phyloP scores from a whole-genome alignment of 192 early-diverging fungal species.

The Coemansia asiatica region DNA sequence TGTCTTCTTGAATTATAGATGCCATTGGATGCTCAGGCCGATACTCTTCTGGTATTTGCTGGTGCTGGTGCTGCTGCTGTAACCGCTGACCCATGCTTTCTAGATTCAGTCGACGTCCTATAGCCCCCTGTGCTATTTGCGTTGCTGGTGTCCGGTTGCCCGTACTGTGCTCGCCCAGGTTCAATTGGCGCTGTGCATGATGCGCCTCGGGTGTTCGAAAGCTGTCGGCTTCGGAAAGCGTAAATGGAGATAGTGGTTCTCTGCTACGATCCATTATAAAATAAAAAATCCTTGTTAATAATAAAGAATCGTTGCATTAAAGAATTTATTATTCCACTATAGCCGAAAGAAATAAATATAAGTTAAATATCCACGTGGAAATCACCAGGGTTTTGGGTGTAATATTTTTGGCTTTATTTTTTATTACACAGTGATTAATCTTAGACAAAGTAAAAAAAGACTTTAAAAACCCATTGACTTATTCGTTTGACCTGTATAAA shows the following conservation, averaged over 20 bases:
- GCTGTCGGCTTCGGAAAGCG: neutral
- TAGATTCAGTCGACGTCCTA: constrained; percentile 7
- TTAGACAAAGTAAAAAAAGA: too few relatives aligned
- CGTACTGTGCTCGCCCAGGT: neutral
- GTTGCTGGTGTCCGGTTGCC: neutral
- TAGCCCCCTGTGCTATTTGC: neutral
- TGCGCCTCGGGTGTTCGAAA: constrained; percentile 1
- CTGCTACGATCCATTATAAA: neutral
- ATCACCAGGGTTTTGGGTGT: neutral
- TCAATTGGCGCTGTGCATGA: neutral
- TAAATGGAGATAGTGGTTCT: neutral
- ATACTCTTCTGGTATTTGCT: neutral
- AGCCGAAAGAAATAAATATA: too few relatives aligned
- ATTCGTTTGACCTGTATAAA: neutral
- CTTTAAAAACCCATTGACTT: too few relatives aligned
- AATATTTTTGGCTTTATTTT: too few relatives aligned
- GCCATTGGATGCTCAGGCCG: neutral
- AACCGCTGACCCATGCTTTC: neutral
- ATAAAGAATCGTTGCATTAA: neutral
- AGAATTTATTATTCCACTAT: neutral
- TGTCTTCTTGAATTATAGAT: constrained; percentile 2
- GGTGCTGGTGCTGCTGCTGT: neutral
- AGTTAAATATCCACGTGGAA: neutral
- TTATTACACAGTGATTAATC: too few relatives aligned
- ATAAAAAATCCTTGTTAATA: neutral